Evolutionary conservation across 805 yeast species (phyloP), one percentile per base, ranked within the genome.

Genomic region (Teunomyces kruisii): DNA sequence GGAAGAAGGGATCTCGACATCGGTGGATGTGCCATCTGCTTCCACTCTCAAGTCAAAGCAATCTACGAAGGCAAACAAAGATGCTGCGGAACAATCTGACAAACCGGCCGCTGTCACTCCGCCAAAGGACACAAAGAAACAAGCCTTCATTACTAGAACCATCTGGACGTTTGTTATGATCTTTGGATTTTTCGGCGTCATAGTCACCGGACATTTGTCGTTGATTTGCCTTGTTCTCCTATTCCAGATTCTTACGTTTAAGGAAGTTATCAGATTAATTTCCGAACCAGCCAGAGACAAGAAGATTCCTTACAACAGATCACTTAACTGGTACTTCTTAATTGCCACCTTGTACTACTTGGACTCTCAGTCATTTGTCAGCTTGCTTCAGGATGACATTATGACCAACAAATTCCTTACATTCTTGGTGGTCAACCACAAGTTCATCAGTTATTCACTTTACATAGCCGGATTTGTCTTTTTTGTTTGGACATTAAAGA

Each of bases 131-230:
- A 79, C 79, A 68, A 88, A 88, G 69, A 84, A 83, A 54, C 91
- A 84, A 67, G 86, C 91, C 35, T 90, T 94, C 58, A 62, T 90
- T 39, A 88, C 90, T 19, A 81, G 99, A 54, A 84, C 98, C 3
- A 73, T 87, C 39, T 94, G 98, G 98, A 87, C 97, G 0, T 65
- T 94, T 56, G 89, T 94, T 13, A 91, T 94, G 97, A 84, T 94
- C 48, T 65, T 74, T 13, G 81, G 81, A 5, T 86, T 90, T 65
- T 80, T 88, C 49, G 67, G 77, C 31, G 75, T 86, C 19, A 70
- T 91, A 39, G 83, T 87, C 24, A 79, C 91, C 8, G 99, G 99
- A 33, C 98, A 91, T 61, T 70, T 86, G 44, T 83, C 90, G 74
- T 79, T 90, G 43, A 86, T 91, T 47, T 63, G 79, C 5, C 71